Evolutionary conservation across 2,329 filamentous ascomycete species (phyloP), one percentile per base, ranked within the genome.

Genomic region (Alternaria panax): DNA sequence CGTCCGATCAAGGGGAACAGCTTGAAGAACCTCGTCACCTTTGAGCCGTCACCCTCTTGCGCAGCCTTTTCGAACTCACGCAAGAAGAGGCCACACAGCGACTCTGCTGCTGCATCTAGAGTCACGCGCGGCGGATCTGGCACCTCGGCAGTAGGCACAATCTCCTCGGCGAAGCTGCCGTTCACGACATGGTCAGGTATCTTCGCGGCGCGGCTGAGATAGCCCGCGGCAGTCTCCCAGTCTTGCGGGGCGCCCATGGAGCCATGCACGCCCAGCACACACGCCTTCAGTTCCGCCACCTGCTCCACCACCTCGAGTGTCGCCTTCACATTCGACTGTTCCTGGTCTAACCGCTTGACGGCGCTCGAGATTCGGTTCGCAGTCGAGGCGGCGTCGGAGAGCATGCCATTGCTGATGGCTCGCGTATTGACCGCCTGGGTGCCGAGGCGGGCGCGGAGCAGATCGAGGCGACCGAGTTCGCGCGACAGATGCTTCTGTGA

Each of bases 201-300:
- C 67, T 90, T 88, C 60, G 88, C 88, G 7, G 95, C 93, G 43
- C 94, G 87, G 64, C 91, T 88, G 59, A 99, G 85, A 78, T 98
- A 98, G 46, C 87, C 91, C 2, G 95, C 95, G 4, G 95, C 95
- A 3, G 92, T 95, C 79, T 99, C 95, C 95, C 95, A 99, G 81
- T 99, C 95, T 79, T 99, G 95, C 41, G 95, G 92, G 5, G 93
- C 94, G 32, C 94, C 95, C 95, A 99, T 99, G 60, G 92, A 96
- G 18, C 93, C 95, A 25, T 94, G 89, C 11, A 98, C 93, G 42
- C 95, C 95, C 60, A 97, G 88, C 34, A 98, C 92, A 76, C 95
- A 99, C 8, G 95, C 92, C 80, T 98, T 98, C 66, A 99, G 89
- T 83, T 99, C 95, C 5, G 92, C 91, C 14, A 99, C 94, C 80